Evolutionary conservation across 139 green algal genomes (phyloP), one percentile per base, ranked within the genome.

Genomic region (Tetraselmis striata): DNA sequence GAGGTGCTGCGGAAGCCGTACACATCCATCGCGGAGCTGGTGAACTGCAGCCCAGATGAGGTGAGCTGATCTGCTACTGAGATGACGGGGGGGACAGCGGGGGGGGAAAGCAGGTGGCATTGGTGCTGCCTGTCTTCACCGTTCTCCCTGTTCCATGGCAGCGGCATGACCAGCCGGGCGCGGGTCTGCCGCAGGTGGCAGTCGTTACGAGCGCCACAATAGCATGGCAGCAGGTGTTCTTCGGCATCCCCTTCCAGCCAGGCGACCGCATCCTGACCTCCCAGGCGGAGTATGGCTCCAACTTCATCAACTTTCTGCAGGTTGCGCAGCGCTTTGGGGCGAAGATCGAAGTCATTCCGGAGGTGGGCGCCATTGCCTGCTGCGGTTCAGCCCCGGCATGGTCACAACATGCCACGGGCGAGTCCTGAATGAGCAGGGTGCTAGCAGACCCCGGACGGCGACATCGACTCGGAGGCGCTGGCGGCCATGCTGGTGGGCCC

Each of bases 291-390:
- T 95, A 95, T 77, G 91, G 87, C n/a, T 85, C 45, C 67, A 95
- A 95, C 83, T 92, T 83, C 77, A 84, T 95, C 1, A 87, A 88
- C 1, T 92, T 87, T 59, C 83, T 95, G 23, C 92, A 95, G 83
- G 84, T 86, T 22, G 77, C 26, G 59, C 28, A n/a, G n/a, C n/a
- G n/a, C n/a, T n/a, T n/a, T 76, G 2, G 2, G 59, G 11, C 18
- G 11, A 76, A 76, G 11, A 84, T 95, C 11, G 79, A 89, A 24
- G 88, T 94, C 0, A 83, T 95, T 23, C 86, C 86, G 27, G 90
- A 95, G n/a, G n/a, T n/a, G n/a, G n/a, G n/a, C n/a, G n/a, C n/a
- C n/a, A n/a, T n/a, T n/a, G n/a, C n/a, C n/a, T n/a, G n/a, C n/a
- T n/a, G n/a, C n/a, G n/a, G n/a, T n/a, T n/a, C n/a, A n/a, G n/a